These are phyloP conservation scores for Grosmannia penicillata DNA, from an alignment of 2,329 filamentous ascomycete species.

Conservation along the genomic window DNA sequence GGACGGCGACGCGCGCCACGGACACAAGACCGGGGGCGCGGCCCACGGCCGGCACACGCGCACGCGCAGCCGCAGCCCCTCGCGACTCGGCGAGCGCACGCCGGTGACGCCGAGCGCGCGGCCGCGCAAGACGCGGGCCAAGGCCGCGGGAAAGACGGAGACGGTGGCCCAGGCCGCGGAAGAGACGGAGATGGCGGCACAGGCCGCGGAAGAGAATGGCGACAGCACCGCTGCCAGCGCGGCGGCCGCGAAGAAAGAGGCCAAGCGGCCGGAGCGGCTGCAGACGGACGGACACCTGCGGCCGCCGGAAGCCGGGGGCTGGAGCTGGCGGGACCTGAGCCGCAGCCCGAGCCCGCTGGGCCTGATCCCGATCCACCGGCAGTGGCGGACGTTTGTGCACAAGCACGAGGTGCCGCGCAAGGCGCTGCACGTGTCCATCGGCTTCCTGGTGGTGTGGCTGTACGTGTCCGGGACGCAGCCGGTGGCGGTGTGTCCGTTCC, in stretches of 20 bases:
- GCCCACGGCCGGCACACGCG: slow-evolving; percentile 46
- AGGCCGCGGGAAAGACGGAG: slow-evolving; percentile 10
- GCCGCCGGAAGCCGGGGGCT: slow-evolving; percentile 47
- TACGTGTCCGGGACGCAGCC: slow-evolving; percentile 71
- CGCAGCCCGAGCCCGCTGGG: slow-evolving; percentile 85
- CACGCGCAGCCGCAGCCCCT: slow-evolving; percentile 57
- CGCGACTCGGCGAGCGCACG: slow-evolving; percentile 32
- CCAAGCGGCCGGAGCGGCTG: slow-evolving; percentile 3
- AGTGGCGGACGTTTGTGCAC: slow-evolving; percentile 86
- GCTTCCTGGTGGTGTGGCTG: slow-evolving; percentile 79
- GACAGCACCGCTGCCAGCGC: slow-evolving; percentile 8
- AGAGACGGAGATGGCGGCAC: background rate
- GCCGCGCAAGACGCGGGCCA: slow-evolving; percentile 34
- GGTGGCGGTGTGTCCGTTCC: slow-evolving; percentile 63
- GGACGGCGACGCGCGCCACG: slow-evolving; percentile 26
- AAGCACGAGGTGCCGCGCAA: slow-evolving; percentile 96
- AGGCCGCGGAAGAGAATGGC: background rate
- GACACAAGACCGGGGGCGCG: slow-evolving; percentile 13
- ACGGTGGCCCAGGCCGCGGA: slow-evolving; percentile 16
- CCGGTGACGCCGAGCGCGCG: slow-evolving; percentile 34
- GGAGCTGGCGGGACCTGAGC: slow-evolving; percentile 77
- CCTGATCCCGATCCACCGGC: slow-evolving; percentile 84
- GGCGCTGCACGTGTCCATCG: slow-evolving; percentile 85
- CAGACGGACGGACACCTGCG: slow-evolving; percentile 53
- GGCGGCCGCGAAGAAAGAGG: slow-evolving; percentile 1